A percentile compares a stretch with the other conserved stretches of the same genome.
These are phyloP conservation scores for Comarum palustre DNA, from an alignment of 306 rosid species.

Conservation along the genomic window DNA sequence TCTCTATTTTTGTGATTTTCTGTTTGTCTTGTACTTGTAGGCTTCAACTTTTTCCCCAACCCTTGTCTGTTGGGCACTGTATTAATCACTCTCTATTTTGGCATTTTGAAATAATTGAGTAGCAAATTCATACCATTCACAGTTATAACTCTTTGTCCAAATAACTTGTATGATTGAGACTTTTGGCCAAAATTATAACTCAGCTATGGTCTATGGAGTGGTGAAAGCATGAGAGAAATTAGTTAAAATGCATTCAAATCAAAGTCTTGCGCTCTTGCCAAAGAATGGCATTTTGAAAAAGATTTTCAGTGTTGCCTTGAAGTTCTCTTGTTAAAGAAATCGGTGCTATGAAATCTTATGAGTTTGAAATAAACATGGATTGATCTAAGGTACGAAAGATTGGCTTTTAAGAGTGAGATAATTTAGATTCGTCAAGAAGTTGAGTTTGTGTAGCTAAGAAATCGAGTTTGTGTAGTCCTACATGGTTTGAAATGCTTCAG, in stretches of 20 bases:
- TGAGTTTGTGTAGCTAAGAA: too few relatives aligned
- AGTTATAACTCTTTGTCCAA: background rate
- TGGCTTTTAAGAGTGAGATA: background rate
- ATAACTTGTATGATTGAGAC: background rate
- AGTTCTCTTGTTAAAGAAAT: background rate
- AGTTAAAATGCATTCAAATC: background rate
- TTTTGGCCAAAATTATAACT: background rate
- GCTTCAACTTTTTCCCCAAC: background rate
- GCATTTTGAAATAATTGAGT: slow-evolving; percentile 3
- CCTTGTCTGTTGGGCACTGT: background rate
- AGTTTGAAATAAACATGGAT: background rate
- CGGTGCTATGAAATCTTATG: background rate
- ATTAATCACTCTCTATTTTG: slow-evolving; percentile 1
- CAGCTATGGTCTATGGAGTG: background rate
- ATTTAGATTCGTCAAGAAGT: too few relatives aligned
- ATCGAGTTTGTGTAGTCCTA: too few relatives aligned
- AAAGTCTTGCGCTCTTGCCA: background rate
- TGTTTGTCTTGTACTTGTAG: background rate
- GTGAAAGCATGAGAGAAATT: background rate
- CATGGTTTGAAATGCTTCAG: too few relatives aligned
- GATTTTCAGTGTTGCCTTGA: background rate
- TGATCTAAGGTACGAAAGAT: background rate
- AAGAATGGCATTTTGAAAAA: background rate
- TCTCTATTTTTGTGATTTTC: background rate
- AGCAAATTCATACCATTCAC: background rate